Evolutionary conservation across 208 protist genomes (phyloP).

Genomic region (Wallacemonas sp.): DNA sequence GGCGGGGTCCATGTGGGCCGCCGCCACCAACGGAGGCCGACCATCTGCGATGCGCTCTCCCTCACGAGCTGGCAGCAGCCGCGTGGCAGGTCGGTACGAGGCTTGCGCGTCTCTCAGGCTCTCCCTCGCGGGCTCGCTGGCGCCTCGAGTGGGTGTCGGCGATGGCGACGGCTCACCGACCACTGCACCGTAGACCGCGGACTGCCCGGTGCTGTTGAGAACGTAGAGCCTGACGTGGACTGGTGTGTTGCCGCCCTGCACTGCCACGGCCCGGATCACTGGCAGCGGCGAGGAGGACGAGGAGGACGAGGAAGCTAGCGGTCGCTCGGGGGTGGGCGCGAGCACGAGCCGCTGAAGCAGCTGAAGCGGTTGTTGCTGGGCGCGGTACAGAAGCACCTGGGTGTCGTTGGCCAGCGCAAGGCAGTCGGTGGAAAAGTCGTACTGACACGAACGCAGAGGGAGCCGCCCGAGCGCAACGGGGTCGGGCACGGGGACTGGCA

Average conservation of each 20-base stretch:
- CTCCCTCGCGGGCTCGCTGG: too few relatives aligned
- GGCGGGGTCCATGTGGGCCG: constrained; percentile 4
- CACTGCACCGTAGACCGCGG: not conserved
- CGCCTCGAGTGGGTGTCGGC: too few relatives aligned
- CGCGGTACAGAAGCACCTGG: constrained; percentile 12
- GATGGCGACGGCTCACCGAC: not conserved
- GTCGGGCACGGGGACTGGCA: not conserved
- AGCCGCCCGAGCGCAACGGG: not conserved
- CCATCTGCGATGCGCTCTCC: constrained; percentile 8
- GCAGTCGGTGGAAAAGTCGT: not conserved
- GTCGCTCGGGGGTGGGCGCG: not conserved
- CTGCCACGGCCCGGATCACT: not conserved
- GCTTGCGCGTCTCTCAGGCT: too few relatives aligned
- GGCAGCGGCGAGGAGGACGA: not conserved
- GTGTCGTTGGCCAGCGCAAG: constrained; percentile 7
- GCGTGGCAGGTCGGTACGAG: not conserved
- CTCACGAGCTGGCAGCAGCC: not conserved
- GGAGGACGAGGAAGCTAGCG: too few relatives aligned
- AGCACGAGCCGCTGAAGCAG: not conserved
- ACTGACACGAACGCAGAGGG: not conserved
- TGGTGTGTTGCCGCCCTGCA: constrained; percentile 2
- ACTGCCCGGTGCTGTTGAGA: constrained; percentile 5
- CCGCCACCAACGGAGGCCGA: not conserved
- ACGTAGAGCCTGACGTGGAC: not conserved
- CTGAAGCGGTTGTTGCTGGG: not conserved